A percentile compares a stretch with the other conserved stretches of the same genome.
Evolutionary conservation across 192 early-diverging fungal genomes (phyloP).

Genomic region (Coemansia sp.): DNA sequence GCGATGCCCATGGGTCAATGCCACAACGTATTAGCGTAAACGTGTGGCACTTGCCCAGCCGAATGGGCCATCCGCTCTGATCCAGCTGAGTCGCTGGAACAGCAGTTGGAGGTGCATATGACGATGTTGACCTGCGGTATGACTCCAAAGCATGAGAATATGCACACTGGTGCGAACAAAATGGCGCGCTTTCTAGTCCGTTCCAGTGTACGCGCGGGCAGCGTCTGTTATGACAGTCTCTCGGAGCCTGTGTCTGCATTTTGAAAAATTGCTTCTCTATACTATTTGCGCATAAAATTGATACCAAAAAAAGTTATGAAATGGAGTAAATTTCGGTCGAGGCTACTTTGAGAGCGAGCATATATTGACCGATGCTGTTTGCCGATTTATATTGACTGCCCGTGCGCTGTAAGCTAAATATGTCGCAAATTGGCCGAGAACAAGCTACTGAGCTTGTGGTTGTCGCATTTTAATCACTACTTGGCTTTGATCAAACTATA

Average conservation of each 20-base stretch:
- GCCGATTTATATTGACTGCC: not conserved
- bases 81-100: not conserved
- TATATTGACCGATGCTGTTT: not conserved
- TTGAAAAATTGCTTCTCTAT: not conserved
- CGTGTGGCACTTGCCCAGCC: slow-evolving; percentile 13
- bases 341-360: not conserved
- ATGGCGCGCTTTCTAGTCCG: not conserved
- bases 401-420: not conserved
- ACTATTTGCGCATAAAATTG: not conserved
- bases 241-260: not conserved
- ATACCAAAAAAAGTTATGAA: not conserved
- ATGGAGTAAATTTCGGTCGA: not conserved
- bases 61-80: slow-evolving; percentile 1
- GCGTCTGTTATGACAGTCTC: slow-evolving; percentile 1
- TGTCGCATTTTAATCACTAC: not conserved
- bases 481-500: not conserved
- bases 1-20: slow-evolving; percentile 26
- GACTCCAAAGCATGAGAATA: slow-evolving; percentile 13
- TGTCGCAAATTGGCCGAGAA: not conserved
- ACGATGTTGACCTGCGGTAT: slow-evolving; percentile 6
- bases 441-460: not conserved
- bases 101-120: not conserved
- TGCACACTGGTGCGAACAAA: slow-evolving; percentile 21
- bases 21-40: slow-evolving; percentile 28
- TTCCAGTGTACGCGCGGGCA: slow-evolving; percentile 4